Evolutionary conservation across 306 rosid species (phyloP), one percentile per base, ranked within the genome.

Genomic region (Prunus armeniaca): DNA sequence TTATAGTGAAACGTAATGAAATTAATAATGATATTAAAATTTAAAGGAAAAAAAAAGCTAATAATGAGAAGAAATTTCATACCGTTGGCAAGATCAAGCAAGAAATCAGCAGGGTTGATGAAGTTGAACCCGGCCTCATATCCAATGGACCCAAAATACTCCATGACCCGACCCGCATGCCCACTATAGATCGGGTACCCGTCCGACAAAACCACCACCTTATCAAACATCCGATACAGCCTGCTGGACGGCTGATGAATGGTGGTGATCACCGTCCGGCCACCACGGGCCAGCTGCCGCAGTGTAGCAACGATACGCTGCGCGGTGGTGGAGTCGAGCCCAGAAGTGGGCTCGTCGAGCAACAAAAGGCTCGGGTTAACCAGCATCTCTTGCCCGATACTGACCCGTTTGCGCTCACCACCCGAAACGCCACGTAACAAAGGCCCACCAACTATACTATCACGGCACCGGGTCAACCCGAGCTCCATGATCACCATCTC

Each of bases 21-120:
- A 52, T 51, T 55, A 18, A 55, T 18, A 55, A 56, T 56, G 9
- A 12, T 12, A 18, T 2, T 24, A 5, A 22, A 46, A 25, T 0
- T 27, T n/a, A 12, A 2, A 30, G 5, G 13, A 41, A 41, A 0
- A 32, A 14, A 4, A 12, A 12, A n/a, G 14, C 9, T 25, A 25
- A 25, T 25, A 25, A 1, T 38, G 70, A 80, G 47, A 67, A 67
- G 51, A 45, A 12, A 61, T 22, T 32, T 61, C 91, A 56, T 82
- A 93, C 98, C 98, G 41, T 91, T 93, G 3, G 98, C 98, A 84
- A 93, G 95, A 32, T 93, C 98, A 69, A 93, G 95, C 28, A 93
- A 81, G 70, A 89, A 88, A 79, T 93, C 98, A 9, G 98, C 98
- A 3, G 97, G 96, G 86, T 93, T 93, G 77, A 93, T 75, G 72